These are phyloP conservation scores for Flueggea neowawraea DNA, from an alignment of 441 rosid species.

Conservation along the genomic window DNA sequence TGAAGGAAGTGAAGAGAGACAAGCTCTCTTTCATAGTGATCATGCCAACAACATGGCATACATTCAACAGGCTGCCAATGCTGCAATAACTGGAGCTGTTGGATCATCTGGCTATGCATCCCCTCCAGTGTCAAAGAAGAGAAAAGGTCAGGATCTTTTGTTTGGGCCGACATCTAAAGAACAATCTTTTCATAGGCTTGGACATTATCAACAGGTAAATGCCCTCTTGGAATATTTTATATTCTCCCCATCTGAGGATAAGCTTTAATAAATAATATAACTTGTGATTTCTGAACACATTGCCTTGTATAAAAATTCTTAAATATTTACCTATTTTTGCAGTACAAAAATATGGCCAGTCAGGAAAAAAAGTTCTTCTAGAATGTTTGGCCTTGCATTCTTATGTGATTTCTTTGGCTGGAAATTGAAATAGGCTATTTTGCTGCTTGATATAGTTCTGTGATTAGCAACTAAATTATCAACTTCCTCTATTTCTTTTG, in stretches of 20 bases:
- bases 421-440: too few species aligned
- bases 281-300: background rate
- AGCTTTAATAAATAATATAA: slow-evolving; percentile 3
- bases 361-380: too few species aligned
- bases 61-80: slow-evolving; percentile 91
- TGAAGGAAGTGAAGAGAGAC: slow-evolving; percentile 91
- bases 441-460: too few species aligned
- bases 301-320: too few species aligned
- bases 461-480: too few species aligned
- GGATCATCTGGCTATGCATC: slow-evolving; percentile 80
- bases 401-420: too few species aligned
- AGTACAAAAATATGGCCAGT: too few species aligned
- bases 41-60: slow-evolving; percentile 62
- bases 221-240: slow-evolving; percentile 5
- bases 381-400: too few species aligned
- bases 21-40: slow-evolving; percentile 61
- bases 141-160: slow-evolving; percentile 79
- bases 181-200: slow-evolving; percentile 51
- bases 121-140: slow-evolving; percentile 66
- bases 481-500: too few species aligned
- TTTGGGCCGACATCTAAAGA: slow-evolving; percentile 67
- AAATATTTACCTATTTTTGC: too few species aligned
- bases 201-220: slow-evolving; percentile 74
- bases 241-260: background rate
- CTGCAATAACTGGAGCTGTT: slow-evolving; percentile 79